These are phyloP conservation scores for Chalciporus sp. DNA, from an alignment of 1,284 basidiomycete genomes.

Conservation along the genomic window DNA sequence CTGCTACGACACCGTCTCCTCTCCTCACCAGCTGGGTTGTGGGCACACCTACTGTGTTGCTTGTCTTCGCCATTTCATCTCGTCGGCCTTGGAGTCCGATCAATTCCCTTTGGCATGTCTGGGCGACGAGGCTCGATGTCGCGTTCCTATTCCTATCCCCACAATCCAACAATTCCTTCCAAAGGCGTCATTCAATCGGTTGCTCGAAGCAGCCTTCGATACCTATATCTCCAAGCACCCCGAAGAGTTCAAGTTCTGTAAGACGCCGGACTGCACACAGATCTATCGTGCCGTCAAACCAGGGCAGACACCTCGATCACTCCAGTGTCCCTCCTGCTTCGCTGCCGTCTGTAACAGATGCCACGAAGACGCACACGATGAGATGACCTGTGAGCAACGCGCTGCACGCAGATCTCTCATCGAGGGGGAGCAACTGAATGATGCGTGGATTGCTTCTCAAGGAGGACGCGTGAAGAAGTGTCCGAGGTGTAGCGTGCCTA, in stretches of 20 bases:
- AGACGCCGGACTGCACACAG: too few relatives aligned
- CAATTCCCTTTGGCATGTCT: constrained; percentile 55
- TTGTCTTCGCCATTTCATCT: constrained; percentile 54
- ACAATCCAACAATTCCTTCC: constrained; percentile 50
- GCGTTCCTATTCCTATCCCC: constrained; percentile 50
- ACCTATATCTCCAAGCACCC: too few relatives aligned
- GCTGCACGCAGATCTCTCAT: constrained; percentile 36
- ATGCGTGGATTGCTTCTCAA: constrained; percentile 41
- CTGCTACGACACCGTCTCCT: constrained; percentile 48
- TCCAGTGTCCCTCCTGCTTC: constrained; percentile 47
- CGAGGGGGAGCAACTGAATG: constrained; percentile 48
- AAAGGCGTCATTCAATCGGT: constrained; percentile 42
- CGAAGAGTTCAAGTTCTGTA: too few relatives aligned
- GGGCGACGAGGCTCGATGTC: constrained; percentile 51
- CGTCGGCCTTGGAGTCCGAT: constrained; percentile 45
- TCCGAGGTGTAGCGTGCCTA: constrained; percentile 46
- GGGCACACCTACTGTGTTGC: constrained; percentile 55
- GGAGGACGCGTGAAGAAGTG: constrained; percentile 38
- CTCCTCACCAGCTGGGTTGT: constrained; percentile 49
- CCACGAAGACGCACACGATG: constrained; percentile 52
- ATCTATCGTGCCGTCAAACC: too few relatives aligned
- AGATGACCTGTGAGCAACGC: constrained; percentile 50
- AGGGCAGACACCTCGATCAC: too few relatives aligned
- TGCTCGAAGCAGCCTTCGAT: constrained; percentile 44
- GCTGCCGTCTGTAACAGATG: constrained; percentile 51